Evolutionary conservation across 805 yeast genomes (phyloP).

Genomic region (Pichia heedii): DNA sequence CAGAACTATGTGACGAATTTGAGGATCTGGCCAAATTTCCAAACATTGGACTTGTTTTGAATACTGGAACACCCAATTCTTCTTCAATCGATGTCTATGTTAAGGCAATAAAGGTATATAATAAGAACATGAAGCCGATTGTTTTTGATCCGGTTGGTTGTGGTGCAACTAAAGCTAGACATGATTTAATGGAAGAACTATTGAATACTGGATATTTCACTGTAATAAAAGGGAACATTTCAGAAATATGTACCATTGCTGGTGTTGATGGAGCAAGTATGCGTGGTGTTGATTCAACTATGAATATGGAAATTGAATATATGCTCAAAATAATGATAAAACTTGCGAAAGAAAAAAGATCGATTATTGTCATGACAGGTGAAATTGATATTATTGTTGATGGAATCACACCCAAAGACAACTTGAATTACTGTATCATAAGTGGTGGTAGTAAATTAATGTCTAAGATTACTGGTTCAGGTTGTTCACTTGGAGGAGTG

Average conservation of each 20-base stretch:
- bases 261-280: constrained; percentile 35
- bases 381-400: constrained; percentile 40
- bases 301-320: constrained; percentile 13
- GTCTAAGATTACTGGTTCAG: constrained; percentile 71
- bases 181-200: constrained; percentile 36
- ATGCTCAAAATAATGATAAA: constrained; percentile 34
- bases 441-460: constrained; percentile 54
- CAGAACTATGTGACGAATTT: constrained; percentile 62
- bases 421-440: constrained; percentile 18
- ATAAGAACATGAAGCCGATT: constrained; percentile 46
- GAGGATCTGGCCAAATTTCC: constrained; percentile 53
- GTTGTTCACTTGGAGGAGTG: constrained; percentile 72
- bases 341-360: constrained; percentile 42
- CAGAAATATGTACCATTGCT: constrained; percentile 64
- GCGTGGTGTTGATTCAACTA: constrained; percentile 64
- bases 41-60: constrained; percentile 49
- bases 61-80: constrained; percentile 64
- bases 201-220: constrained; percentile 49
- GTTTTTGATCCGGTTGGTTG: constrained; percentile 91
- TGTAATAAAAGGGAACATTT: constrained; percentile 77
- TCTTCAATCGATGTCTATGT: constrained; percentile 34
- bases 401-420: constrained; percentile 27
- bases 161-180: constrained; percentile 65
- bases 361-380: constrained; percentile 71
- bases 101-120: constrained; percentile 51